Evolutionary conservation across 768 basidiomycete genomes (phyloP).

Genomic region (Scleroderma bovista): DNA sequence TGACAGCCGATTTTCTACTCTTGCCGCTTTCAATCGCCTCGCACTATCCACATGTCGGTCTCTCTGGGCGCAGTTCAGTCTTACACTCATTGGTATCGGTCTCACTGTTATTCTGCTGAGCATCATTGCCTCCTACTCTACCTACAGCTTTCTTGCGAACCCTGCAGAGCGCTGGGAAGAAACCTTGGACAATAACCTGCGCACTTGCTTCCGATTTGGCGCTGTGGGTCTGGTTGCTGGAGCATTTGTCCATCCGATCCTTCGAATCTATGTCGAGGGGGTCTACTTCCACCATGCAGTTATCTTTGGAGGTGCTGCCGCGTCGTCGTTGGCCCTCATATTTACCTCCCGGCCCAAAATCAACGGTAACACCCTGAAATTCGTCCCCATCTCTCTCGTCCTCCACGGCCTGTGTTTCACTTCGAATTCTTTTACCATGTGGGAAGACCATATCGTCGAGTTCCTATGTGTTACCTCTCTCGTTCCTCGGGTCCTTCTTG

Average conservation of each 20-base stretch:
- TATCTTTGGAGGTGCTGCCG: constrained; percentile 44
- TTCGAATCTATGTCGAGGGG: constrained; percentile 36
- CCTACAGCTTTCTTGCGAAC: constrained; percentile 47
- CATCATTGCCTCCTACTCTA: constrained; percentile 46
- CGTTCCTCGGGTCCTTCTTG: constrained; percentile 51
- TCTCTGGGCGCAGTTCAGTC: constrained; percentile 95
- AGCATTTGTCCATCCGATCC: constrained; percentile 28
- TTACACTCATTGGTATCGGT: constrained; percentile 70
- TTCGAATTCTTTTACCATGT: constrained; percentile 96
- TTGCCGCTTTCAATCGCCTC: constrained; percentile 28
- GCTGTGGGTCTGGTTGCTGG: constrained; percentile 33
- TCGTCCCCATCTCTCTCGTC: constrained; percentile 45
- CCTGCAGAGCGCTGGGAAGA: constrained; percentile 35
- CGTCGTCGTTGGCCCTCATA: constrained; percentile 43
- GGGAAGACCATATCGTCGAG: constrained; percentile 84
- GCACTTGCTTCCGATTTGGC: constrained; percentile 29
- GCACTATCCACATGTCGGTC: constrained; percentile 59
- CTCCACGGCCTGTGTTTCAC: constrained; percentile 75
- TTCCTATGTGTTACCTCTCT: constrained; percentile 70
- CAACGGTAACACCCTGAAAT: constrained; percentile 18
- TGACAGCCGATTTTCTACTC: constrained; percentile 7
- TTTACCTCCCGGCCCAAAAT: constrained; percentile 36
- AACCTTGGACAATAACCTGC: constrained; percentile 34
- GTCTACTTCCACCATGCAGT: constrained; percentile 46
- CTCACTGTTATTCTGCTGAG: constrained; percentile 54